phyloP scores from a whole-genome alignment of 208 protist species.

The Spongospora subterranea region DNA sequence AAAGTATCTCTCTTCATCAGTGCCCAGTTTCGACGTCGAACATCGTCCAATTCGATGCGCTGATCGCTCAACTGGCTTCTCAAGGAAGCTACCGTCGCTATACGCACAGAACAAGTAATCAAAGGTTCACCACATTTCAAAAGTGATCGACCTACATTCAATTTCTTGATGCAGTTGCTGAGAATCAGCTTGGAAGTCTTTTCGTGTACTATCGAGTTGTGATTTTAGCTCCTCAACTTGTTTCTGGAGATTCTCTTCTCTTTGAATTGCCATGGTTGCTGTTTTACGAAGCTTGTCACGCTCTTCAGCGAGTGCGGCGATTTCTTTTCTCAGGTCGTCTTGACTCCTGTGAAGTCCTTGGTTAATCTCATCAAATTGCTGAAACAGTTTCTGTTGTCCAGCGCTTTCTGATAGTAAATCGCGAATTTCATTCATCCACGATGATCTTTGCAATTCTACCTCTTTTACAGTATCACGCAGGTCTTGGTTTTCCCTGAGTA shows the following conservation, averaged over 20 bases:
- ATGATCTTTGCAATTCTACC: background rate
- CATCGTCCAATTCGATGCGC: background rate
- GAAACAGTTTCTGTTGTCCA: constrained; percentile 43
- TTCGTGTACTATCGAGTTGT: background rate
- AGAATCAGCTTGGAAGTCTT: background rate
- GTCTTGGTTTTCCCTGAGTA: constrained; percentile 30
- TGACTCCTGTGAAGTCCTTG: background rate
- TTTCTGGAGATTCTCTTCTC: background rate
- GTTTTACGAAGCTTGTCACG: constrained; percentile 1
- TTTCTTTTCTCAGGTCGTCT: background rate
- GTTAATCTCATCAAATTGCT: constrained; percentile 39
- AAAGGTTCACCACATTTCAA: background rate
- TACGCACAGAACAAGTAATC: background rate
- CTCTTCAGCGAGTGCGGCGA: background rate
- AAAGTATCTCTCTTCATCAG: background rate
- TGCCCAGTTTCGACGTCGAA: background rate
- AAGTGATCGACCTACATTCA: background rate
- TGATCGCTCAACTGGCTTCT: constrained; percentile 5
- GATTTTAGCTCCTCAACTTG: background rate
- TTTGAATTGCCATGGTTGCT: background rate
- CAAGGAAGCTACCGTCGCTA: constrained; percentile 27
- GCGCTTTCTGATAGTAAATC: background rate
- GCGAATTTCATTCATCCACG: constrained; percentile 37
- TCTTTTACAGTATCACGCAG: constrained; percentile 11
- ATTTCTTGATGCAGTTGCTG: constrained; percentile 8